A percentile compares a stretch with the other conserved stretches of the same genome.
Conservation (phyloP, 2,329 filamentous ascomycete species). For the Balansia obtecta region DNA sequence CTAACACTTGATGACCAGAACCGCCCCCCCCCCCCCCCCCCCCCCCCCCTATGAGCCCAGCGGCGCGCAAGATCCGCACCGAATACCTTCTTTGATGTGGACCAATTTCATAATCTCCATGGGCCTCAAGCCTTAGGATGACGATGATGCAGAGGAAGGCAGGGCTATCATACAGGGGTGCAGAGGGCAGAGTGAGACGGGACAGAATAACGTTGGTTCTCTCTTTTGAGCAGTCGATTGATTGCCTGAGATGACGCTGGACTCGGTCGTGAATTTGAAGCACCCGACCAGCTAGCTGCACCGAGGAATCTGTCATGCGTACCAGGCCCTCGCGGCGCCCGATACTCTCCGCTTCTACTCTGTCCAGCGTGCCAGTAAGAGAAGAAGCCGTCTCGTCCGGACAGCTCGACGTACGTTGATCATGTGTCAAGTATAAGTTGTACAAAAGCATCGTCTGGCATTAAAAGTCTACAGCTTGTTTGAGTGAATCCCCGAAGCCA, state of each 20-base stretch:
- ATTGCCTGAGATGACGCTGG: no score
- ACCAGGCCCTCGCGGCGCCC: conserved; percentile 60
- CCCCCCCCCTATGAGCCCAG: neutral
- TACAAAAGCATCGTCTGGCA: no score
- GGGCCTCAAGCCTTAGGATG: conserved; percentile 1
- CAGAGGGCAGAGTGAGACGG: neutral
- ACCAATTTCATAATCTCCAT: conserved; percentile 2
- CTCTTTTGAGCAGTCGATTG: no score
- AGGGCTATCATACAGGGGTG: conserved; percentile 3
- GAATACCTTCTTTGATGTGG: conserved; percentile 4
- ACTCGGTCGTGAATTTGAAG: no score
- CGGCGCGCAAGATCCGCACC: conserved; percentile 1
- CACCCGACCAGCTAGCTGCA: no score
- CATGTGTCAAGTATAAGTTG: no score
- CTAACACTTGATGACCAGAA: neutral
- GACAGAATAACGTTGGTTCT: no score
- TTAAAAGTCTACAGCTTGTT: no score
- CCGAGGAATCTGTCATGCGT: conserved; percentile 18
- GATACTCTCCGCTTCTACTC: conserved; percentile 55
- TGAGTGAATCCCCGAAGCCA: no score
- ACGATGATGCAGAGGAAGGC: conserved; percentile 1
- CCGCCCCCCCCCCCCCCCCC: no score
- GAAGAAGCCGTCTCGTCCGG: conserved; percentile 52
- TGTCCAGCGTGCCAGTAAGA: conserved; percentile 46
- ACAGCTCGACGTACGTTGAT: no score